Evolutionary conservation across 768 basidiomycete genomes (phyloP).

Genomic region (Lactarius sanguifluus): DNA sequence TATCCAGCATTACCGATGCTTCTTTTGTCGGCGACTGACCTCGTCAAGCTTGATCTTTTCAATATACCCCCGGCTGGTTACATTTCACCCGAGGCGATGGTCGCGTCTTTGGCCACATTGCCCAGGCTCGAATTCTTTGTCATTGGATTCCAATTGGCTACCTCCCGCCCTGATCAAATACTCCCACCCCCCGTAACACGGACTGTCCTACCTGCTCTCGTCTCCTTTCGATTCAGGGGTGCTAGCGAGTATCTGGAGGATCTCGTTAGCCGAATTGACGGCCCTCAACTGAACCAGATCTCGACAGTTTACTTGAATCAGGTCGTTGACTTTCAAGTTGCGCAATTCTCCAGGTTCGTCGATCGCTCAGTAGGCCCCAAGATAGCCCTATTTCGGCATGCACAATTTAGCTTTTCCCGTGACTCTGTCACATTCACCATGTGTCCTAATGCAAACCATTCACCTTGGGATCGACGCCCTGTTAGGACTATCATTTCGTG

Average conservation of each 20-base stretch:
- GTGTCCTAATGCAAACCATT: no score
- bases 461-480: no score
- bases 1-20: no score
- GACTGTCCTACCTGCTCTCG: background rate
- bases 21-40: no score
- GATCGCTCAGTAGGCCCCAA: background rate
- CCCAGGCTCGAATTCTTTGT: background rate
- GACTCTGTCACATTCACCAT: no score
- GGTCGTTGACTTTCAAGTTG: conserved; percentile 36
- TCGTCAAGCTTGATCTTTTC: no score
- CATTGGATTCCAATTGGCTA: background rate
- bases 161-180: background rate
- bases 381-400: background rate
- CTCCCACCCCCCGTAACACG: background rate
- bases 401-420: background rate
- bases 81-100: background rate
- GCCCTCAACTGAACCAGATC: background rate
- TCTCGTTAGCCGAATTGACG: background rate
- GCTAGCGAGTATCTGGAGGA: conserved; percentile 2
- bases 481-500: no score
- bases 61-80: no score
- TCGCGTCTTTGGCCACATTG: background rate
- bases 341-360: background rate
- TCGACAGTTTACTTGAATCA: background rate
- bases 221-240: background rate